Evolutionary conservation across 2,329 filamentous ascomycete species (phyloP), one percentile per base, ranked within the genome.

Genomic region (Diaporthe capsici): DNA sequence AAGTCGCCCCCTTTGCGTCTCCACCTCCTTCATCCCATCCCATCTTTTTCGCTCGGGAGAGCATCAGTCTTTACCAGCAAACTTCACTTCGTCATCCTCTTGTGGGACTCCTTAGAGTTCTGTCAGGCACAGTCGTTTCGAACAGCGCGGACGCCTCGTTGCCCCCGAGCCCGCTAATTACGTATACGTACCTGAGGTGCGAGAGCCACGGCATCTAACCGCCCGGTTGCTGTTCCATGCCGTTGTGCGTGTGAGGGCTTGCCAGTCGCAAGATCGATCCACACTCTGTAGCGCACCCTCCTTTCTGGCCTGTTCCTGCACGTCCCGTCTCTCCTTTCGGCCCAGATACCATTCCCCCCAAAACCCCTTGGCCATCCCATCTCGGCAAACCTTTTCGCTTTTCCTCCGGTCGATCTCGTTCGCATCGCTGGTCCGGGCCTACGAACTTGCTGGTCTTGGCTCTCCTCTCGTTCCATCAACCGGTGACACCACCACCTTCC

Each of bases 161-260:
- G 6, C 67, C 44, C 39, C 51, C n/a, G 47, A n/a, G 25, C 57
- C 42, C 31, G n/a, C 65, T 53, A 68, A 61, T 71, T 76, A 75
- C 61, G 75, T 70, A 73, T 58, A 31, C 61, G 22, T 68, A 8
- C 65, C 31, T 51, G 44, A 51, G 60, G 63, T 68, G 65, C 47
- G 63, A 70, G 61, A 61, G n/a, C 28, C 68, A 72, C 75, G 75
- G 75, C 73, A 71, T 75, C 55, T 75, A 63, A 73, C 75, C 71
- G 71, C 75, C 75, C 61, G 75, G 73, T 42, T 68, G 53, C 61
- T 68, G 68, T 73, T 53, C 55, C 53, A 63, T 71, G 42, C 55
- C 31, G 68, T 63, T 65, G 67, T 63, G 68, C 60, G n/a, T 65
- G 57, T 57, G 55, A 63, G 68, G 60, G 44, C 47, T 49, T 73